Evolutionary conservation across 139 green algal species (phyloP), one percentile per base, ranked within the genome.

Genomic region (Auxenochlorella pyrenoidosa): DNA sequence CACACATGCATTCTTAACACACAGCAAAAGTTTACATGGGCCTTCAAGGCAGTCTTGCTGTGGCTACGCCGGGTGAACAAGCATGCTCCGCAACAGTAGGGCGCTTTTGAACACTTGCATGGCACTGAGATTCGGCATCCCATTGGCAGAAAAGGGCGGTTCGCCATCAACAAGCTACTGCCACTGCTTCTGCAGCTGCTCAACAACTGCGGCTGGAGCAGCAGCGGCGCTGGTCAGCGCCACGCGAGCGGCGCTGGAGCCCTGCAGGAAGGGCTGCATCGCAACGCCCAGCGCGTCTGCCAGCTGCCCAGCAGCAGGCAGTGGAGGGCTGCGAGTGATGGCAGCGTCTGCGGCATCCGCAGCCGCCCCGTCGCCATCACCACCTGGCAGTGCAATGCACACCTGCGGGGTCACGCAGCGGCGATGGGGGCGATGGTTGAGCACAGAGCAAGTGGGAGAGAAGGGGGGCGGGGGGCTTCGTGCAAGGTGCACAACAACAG

Each of bases 201-300:
- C 40, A 13, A 76, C n/a, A 36, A 76, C 70, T 10, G 70, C 70
- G 15, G 70, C 70, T 26, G 34, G n/a, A 3, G 70, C 70, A 47
- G 34, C 34, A 13, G 1, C 60, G 18, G 21, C 19, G 40, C 40
- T 18, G 4, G 80, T 41, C 60, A 85, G 28, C 28, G 18, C 63
- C 59, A 85, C 63, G 12, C 80, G 80, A 0, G 26, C 68, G 15
- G 63, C 34, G 70, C 70, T 81, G 75, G 43, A 60, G 63, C 66
- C 80, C 63, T 76, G 24, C 63, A 85, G 80, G 63, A 44, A 85
- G 15, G 80, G 80, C 41, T 75, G 60, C 80, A 85, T 60, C 22
- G 80, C 36, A 19, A 85, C 41, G 30, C 80, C 80, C 80, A 85
- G 63, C 5, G 59, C 68, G 6, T 38, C 24, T 2, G 30, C 28